Evolutionary conservation across 179 eudicot genomes (phyloP).

Genomic region (Beta lomatogona): DNA sequence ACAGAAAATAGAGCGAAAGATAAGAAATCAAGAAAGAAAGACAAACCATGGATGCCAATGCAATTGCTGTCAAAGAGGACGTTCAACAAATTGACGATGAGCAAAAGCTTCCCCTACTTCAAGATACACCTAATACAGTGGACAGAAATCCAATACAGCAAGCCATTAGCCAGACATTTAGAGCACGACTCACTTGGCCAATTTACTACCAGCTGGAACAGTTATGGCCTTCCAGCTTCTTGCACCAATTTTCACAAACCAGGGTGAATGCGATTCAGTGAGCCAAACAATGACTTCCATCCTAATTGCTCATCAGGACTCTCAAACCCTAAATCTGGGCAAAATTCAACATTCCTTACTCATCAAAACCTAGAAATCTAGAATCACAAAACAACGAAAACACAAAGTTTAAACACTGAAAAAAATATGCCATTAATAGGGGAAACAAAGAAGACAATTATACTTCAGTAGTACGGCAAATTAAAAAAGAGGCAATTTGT

Average conservation of each 20-base stretch:
- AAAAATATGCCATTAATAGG: too few relatives aligned
- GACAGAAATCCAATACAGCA: constrained; percentile 56
- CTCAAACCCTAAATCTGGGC: too few relatives aligned
- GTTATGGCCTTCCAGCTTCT: constrained; percentile 82
- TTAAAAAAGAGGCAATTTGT: too few relatives aligned
- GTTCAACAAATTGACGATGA: constrained; percentile 24
- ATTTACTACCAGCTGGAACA: constrained; percentile 80
- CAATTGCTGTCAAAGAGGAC: constrained; percentile 30
- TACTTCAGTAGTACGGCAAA: too few relatives aligned
- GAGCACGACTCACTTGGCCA: constrained; percentile 81
- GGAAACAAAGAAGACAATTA: too few relatives aligned
- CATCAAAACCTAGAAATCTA: too few relatives aligned
- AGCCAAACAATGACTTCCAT: constrained; percentile 42
- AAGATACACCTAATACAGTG: constrained; percentile 28
- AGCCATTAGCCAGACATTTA: constrained; percentile 74
- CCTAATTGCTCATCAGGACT: constrained; percentile 47
- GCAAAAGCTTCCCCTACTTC: constrained; percentile 56
- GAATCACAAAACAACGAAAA: too few relatives aligned
- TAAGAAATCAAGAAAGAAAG: constrained; percentile 1
- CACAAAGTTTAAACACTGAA: too few relatives aligned
- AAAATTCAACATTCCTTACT: too few relatives aligned
- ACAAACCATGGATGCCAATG: constrained; percentile 43
- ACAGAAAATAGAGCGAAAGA: not conserved
- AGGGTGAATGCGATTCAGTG: constrained; percentile 59
- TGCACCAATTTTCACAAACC: constrained; percentile 70